A percentile compares a stretch with the other conserved stretches of the same genome.
phyloP scores from a whole-genome alignment of 2,329 filamentous ascomycete species.

The Talaromyces sp. region DNA sequence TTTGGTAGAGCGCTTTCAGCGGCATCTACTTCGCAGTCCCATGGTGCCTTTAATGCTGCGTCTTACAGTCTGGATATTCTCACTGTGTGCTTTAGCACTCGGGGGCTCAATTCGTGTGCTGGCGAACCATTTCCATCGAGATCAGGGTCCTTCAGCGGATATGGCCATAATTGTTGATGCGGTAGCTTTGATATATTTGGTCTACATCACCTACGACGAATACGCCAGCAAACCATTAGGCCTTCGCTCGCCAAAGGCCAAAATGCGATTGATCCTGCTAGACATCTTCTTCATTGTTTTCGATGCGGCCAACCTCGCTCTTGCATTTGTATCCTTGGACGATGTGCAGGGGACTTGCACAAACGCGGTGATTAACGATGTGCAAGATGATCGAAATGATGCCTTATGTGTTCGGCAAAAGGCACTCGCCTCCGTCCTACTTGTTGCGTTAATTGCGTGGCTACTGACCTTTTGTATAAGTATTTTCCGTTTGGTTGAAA shows the following conservation, averaged over 20 bases:
- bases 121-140: constrained; percentile 46
- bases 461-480: constrained; percentile 84
- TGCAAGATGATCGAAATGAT: constrained; percentile 33
- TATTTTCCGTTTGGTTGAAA: constrained; percentile 59
- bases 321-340: constrained; percentile 80
- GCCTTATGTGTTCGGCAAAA: constrained; percentile 62
- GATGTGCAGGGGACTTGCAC: constrained; percentile 59
- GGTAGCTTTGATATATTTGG: constrained; percentile 81
- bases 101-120: constrained; percentile 69
- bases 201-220: constrained; percentile 94
- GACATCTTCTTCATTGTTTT: constrained; percentile 98
- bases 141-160: constrained; percentile 70
- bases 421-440: constrained; percentile 71
- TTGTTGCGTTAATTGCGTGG: constrained; percentile 85
- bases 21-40: constrained; percentile 70
- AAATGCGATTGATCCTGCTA: constrained; percentile 82
- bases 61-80: constrained; percentile 76
- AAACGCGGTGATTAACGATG: constrained; percentile 40
- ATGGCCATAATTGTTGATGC: constrained; percentile 88
- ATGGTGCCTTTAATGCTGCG: constrained; percentile 83
- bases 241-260: constrained; percentile 74
- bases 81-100: constrained; percentile 73
- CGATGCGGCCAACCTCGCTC: constrained; percentile 84
- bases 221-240: constrained; percentile 92
- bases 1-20: constrained; percentile 60